phyloP scores from a whole-genome alignment of 129 eudicot species.

The Ambrosia trifida region DNA sequence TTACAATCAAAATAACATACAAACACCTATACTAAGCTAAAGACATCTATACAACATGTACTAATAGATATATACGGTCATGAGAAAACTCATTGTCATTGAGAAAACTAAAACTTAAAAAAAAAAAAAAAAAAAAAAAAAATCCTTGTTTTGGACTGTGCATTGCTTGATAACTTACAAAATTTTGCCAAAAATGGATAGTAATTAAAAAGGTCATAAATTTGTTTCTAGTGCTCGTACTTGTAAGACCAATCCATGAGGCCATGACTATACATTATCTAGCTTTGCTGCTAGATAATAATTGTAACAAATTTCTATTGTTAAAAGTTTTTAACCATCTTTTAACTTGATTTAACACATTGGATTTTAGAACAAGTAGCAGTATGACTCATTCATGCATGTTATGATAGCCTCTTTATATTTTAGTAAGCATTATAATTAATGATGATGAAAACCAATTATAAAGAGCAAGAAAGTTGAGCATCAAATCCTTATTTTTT shows the following conservation, averaged over 20 bases:
- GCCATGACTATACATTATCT: background rate
- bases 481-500: too few relatives aligned
- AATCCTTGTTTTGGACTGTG: background rate
- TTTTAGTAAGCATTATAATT: background rate
- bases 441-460: background rate
- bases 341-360: background rate
- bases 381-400: background rate
- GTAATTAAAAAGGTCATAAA: background rate
- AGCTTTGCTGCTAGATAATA: background rate
- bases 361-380: background rate
- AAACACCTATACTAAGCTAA: too few relatives aligned
- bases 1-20: too few relatives aligned
- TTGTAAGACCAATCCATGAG: constrained; percentile 17
- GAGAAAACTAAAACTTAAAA: too few relatives aligned
- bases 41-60: too few relatives aligned
- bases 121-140: background rate
- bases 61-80: too few relatives aligned
- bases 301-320: background rate
- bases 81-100: too few relatives aligned
- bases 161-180: constrained; percentile 12
- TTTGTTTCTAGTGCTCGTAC: background rate
- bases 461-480: background rate
- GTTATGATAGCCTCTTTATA: background rate
- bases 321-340: background rate
- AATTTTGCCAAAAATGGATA: background rate